Evolutionary conservation across 352 stramenopile species (phyloP).

Genomic region (Globisporangium perplexum): DNA sequence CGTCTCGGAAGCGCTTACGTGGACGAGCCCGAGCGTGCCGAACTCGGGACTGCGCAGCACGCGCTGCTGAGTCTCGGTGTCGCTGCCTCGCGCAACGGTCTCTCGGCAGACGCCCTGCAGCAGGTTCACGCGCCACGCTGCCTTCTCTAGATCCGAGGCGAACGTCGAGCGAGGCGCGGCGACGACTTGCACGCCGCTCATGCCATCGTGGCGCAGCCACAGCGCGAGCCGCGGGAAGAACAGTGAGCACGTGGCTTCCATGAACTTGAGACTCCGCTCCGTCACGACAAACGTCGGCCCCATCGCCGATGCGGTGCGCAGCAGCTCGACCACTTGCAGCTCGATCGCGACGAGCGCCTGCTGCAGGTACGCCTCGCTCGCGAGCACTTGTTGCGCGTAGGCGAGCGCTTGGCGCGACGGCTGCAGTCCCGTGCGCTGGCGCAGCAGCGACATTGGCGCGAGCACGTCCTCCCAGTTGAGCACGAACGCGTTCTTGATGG

Average conservation of each 20-base stretch:
- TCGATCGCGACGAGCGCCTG: slow-evolving; percentile 45
- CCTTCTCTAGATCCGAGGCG: slow-evolving; percentile 22
- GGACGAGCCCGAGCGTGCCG: slow-evolving; percentile 39
- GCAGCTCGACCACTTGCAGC: slow-evolving; percentile 42
- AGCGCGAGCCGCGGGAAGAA: slow-evolving; percentile 55
- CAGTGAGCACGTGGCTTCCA: slow-evolving; percentile 30
- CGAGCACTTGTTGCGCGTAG: slow-evolving; percentile 19
- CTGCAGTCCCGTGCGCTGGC: slow-evolving; percentile 32
- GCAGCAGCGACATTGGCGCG: slow-evolving; percentile 35
- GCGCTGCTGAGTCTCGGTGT: slow-evolving; percentile 5
- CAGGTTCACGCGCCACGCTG: slow-evolving; percentile 34
- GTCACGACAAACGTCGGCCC: slow-evolving; percentile 53
- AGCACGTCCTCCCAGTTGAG: slow-evolving; percentile 61
- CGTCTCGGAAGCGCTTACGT: slow-evolving; percentile 21
- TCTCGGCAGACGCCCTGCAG: slow-evolving; percentile 35
- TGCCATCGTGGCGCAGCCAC: slow-evolving; percentile 17
- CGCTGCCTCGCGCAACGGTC: slow-evolving; percentile 14
- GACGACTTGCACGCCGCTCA: slow-evolving; percentile 26
- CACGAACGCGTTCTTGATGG: slow-evolving; percentile 24
- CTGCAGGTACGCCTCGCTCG: slow-evolving; percentile 41
- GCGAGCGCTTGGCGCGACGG: slow-evolving; percentile 26
- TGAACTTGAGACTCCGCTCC: slow-evolving; percentile 37
- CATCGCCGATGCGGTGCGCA: slow-evolving; percentile 25
- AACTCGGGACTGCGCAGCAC: slow-evolving; percentile 19
- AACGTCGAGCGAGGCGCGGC: slow-evolving; percentile 34